These are phyloP conservation scores for Stellera chamaejasme DNA, from an alignment of 345 rosid species.

Conservation along the genomic window DNA sequence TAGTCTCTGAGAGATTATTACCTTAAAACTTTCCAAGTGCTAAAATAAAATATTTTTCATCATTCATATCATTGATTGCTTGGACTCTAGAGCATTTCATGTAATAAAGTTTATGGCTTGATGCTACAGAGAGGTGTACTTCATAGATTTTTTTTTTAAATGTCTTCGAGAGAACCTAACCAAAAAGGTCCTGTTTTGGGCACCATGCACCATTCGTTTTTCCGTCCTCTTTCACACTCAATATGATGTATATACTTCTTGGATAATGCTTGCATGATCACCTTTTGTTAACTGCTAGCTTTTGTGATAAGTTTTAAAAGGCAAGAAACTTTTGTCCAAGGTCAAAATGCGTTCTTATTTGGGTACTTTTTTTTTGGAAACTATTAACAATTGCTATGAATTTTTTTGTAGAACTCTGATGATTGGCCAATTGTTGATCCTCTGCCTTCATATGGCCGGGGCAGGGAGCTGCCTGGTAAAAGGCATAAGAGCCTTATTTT, in stretches of 20 bases:
- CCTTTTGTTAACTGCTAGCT: conserved; percentile 6
- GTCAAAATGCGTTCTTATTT: conserved; percentile 3
- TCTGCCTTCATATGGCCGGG: conserved; percentile 94
- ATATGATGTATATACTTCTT: conserved; percentile 3
- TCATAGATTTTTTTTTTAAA: too few relatives aligned
- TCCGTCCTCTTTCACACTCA: conserved; percentile 7
- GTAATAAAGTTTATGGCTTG: background rate
- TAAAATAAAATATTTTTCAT: too few relatives aligned
- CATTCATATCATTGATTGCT: too few relatives aligned
- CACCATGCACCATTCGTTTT: background rate
- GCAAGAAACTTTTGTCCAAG: conserved; percentile 4
- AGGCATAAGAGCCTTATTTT: conserved; percentile 89
- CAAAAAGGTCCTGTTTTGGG: too few relatives aligned
- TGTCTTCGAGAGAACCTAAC: too few relatives aligned
- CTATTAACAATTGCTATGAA: conserved; percentile 6
- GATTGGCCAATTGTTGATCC: conserved; percentile 97
- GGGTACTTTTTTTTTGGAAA: conserved; percentile 8
- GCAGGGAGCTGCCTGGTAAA: conserved; percentile 82
- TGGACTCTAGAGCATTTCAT: too few relatives aligned
- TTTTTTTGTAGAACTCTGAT: conserved; percentile 47
- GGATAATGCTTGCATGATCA: conserved; percentile 7
- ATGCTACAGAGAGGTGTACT: too few relatives aligned
- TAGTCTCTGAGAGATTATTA: background rate
- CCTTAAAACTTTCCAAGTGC: too few relatives aligned
- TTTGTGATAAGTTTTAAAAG: background rate